Percentiles rank a stretch among this genome's conserved stretches.
Evolutionary conservation across 331 rosid genomes (phyloP).

Genomic region (Pyrus hybrid): DNA sequence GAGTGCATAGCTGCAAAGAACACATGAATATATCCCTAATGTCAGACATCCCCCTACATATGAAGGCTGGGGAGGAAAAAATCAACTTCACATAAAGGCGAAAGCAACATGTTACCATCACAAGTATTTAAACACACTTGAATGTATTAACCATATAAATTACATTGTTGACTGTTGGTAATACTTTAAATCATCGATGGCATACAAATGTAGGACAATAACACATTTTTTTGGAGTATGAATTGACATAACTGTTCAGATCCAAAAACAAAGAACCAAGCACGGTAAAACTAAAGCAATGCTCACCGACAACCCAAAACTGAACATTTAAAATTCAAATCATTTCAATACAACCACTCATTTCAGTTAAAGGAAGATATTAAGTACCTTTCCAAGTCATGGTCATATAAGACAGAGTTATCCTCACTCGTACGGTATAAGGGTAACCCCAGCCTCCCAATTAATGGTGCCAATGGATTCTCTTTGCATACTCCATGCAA

Average conservation of each 20-base stretch:
- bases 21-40: neutral
- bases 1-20: conserved; percentile 68
- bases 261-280: neutral
- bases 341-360: neutral
- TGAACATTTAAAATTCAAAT: neutral
- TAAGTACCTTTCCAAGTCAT: conserved; percentile 83
- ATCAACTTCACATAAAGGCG: neutral
- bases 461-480: conserved; percentile 91
- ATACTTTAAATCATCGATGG: neutral
- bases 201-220: neutral
- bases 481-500: conserved; percentile 94
- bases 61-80: neutral
- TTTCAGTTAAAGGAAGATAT: neutral
- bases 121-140: neutral
- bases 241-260: neutral
- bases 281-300: neutral
- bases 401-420: conserved; percentile 94
- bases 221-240: neutral
- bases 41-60: neutral
- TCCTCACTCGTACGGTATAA: conserved; percentile 94
- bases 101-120: neutral
- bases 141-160: neutral
- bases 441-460: conserved; percentile 87
- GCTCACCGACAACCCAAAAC: neutral
- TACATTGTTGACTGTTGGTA: neutral